Evolutionary conservation across 2,329 filamentous ascomycete genomes (phyloP).

Genomic region (Ophiostoma quercus): DNA sequence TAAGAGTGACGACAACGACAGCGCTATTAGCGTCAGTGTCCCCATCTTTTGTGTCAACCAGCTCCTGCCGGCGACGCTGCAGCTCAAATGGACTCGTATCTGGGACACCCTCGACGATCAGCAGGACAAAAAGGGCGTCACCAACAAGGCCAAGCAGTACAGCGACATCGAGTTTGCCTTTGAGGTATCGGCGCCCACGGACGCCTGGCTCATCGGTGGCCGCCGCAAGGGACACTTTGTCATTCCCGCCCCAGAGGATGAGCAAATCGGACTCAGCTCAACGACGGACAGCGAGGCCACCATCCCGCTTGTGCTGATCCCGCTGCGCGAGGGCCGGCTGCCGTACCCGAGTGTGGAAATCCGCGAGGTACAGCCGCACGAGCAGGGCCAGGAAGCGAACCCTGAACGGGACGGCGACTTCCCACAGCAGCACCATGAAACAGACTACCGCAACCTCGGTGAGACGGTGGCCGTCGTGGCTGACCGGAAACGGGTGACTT

Average conservation of each 20-base stretch:
- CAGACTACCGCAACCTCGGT: slow-evolving; percentile 71
- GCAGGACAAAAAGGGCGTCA: background rate
- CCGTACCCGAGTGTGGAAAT: slow-evolving; percentile 76
- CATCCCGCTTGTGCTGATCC: slow-evolving; percentile 71
- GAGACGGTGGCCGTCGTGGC: slow-evolving; percentile 71
- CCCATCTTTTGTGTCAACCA: slow-evolving; percentile 56
- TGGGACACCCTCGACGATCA: slow-evolving; percentile 49
- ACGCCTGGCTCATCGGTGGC: slow-evolving; percentile 81
- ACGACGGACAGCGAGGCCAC: slow-evolving; percentile 48
- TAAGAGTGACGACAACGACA: background rate
- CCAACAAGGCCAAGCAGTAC: slow-evolving; percentile 32
- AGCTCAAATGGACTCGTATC: slow-evolving; percentile 56
- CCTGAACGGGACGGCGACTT: slow-evolving; percentile 15
- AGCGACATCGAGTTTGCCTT: slow-evolving; percentile 69
- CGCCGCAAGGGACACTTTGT: slow-evolving; percentile 73
- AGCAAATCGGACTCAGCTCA: slow-evolving; percentile 33
- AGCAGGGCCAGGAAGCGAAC: slow-evolving; percentile 29
- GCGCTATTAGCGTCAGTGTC: slow-evolving; percentile 18
- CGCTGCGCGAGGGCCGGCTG: slow-evolving; percentile 71
- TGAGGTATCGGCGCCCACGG: slow-evolving; percentile 67
- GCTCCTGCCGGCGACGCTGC: slow-evolving; percentile 57
- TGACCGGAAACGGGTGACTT: slow-evolving; percentile 65
- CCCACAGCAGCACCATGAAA: slow-evolving; percentile 57
- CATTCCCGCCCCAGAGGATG: slow-evolving; percentile 40
- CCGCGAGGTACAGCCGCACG: slow-evolving; percentile 47